Evolutionary conservation across 257 asterid genomes (phyloP).

Genomic region (Ligustrum vulgare): DNA sequence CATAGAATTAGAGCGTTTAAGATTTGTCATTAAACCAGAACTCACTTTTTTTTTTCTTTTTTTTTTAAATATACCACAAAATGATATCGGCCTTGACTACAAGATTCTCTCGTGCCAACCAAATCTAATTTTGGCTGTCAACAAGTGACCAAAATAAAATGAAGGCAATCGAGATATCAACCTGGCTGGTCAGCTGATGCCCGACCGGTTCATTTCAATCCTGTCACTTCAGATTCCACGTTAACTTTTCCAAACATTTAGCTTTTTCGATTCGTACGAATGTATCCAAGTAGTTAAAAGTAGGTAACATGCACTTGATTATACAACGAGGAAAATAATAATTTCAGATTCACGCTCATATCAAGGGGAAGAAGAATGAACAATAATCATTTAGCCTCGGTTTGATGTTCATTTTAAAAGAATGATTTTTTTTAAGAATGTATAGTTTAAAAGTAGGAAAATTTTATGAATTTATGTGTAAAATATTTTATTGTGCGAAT

Average conservation of each 20-base stretch:
- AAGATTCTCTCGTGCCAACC: slow-evolving; percentile 44
- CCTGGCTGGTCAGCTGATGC: slow-evolving; percentile 26
- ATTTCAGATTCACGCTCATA: neutral
- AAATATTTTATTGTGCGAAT: too few relatives aligned
- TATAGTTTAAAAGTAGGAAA: too few relatives aligned
- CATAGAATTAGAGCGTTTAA: too few relatives aligned
- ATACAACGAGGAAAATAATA: neutral
- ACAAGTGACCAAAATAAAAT: slow-evolving; percentile 28
- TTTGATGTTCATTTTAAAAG: too few relatives aligned
- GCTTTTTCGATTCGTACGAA: slow-evolving; percentile 1
- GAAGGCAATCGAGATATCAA: slow-evolving; percentile 40
- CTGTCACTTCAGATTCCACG: neutral
- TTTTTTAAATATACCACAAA: too few relatives aligned
- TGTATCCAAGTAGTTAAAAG: neutral
- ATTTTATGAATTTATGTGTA: too few relatives aligned
- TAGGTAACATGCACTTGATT: neutral
- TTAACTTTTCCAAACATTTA: slow-evolving; percentile 16
- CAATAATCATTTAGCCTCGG: too few relatives aligned
- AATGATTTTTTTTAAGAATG: too few relatives aligned
- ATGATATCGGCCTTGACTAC: neutral
- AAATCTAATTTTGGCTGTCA: slow-evolving; percentile 45
- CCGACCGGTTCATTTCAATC: neutral
- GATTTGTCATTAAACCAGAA: too few relatives aligned
- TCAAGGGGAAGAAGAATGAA: too few relatives aligned
- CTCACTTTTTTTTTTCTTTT: too few relatives aligned